Conservation (phyloP, 257 asterid species). For the Cinchona pubescens region DNA sequence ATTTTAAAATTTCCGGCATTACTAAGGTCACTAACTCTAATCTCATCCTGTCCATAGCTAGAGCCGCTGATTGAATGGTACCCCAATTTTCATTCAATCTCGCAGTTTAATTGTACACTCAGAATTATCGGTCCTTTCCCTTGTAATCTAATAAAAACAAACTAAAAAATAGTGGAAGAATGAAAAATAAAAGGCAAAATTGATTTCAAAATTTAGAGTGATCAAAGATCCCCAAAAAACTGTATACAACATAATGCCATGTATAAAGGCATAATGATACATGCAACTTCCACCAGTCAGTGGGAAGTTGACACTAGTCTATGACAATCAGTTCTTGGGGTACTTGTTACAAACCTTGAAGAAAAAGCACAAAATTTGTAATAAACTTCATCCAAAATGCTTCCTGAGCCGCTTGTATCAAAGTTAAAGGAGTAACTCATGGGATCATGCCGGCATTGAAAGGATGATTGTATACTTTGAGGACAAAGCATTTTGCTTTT, state of each 20-base stretch:
- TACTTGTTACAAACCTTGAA: constrained; percentile 59
- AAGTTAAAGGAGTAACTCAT: constrained; percentile 72
- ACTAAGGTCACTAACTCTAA: too few species aligned
- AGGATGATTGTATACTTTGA: constrained; percentile 41
- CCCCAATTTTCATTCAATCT: too few species aligned
- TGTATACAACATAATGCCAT: constrained; percentile 5
- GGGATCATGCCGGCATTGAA: constrained; percentile 69
- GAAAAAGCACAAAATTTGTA: constrained; percentile 66
- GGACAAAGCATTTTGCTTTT: constrained; percentile 42
- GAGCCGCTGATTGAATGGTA: too few species aligned
- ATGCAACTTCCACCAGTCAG: background rate
- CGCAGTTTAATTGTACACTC: too few species aligned
- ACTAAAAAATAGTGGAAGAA: background rate
- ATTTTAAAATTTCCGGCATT: background rate
- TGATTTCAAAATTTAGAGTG: constrained; percentile 9
- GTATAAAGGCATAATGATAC: background rate
- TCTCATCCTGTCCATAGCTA: too few species aligned
- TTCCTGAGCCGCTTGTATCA: constrained; percentile 44
- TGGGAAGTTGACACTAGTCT: constrained; percentile 29
- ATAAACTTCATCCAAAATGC: constrained; percentile 47
- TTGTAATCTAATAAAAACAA: too few species aligned
- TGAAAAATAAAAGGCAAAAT: background rate
- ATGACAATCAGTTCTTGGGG: constrained; percentile 28
- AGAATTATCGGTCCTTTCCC: too few species aligned
- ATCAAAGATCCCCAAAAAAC: background rate